Evolutionary conservation across 495 filamentous ascomycete species (phyloP), one percentile per base, ranked within the genome.

Genomic region (Penicillium pulvis): DNA sequence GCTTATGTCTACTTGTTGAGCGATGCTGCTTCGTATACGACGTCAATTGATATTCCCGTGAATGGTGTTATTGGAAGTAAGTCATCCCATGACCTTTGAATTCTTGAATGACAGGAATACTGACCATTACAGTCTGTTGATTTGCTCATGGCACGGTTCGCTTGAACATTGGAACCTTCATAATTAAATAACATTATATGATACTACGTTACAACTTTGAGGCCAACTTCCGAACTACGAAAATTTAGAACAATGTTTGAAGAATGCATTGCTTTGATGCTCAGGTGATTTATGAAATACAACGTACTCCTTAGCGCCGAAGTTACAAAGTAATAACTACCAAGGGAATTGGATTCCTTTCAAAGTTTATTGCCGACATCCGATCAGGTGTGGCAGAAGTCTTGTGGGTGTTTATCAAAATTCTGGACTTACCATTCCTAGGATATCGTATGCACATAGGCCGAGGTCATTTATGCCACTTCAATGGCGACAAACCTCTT

Each of bases 1-100:
- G 75, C 74, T 0, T 79, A 75, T 63, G 73, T 77, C 48, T 79
- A 77, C 55, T 59, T 79, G 44, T 55, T 77, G 35, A 71, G 70
- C 55, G 75, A 77, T 44, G 69, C 66, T 10, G 70, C 74, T n/a
- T 72, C 68, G 47, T 77, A 77, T 47, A 77, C 74, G 0, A 77
- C 74, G 16, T 69, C 68, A 1, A 75, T 77, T 63, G 73, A 77
- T 62, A 73, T 75, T 45, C 74, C 74, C 2, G 69, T 77, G 9
- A 68, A 69, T 39, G 69, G 67, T 16, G 67, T 70, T 26, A 64
- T 72, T 70, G 69, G 66, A 28, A 68, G 68, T 68, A 59, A 62
- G 67, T 67, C 1, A 7, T 17, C 3, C 3, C 28, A 28, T 28
- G 28, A 28, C 28, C 28, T 41, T 6, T 41, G 3, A 14, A 41